Evolutionary conservation across 2,329 filamentous ascomycete genomes (phyloP).

Genomic region (Sporothrix schenckii): DNA sequence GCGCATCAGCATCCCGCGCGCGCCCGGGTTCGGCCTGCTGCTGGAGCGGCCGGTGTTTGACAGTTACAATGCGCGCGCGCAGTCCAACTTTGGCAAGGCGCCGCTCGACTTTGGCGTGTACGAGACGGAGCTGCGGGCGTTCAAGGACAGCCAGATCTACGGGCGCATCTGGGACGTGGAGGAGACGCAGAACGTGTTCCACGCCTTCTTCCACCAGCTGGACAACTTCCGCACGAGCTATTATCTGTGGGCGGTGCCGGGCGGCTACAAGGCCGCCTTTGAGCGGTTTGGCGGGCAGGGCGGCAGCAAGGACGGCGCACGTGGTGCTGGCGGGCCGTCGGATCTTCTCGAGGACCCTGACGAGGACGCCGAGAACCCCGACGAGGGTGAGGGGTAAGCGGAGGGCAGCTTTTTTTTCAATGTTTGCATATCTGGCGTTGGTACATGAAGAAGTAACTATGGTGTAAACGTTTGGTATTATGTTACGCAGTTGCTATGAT

Average conservation of each 20-base stretch:
- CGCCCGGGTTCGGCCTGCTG: constrained; percentile 82
- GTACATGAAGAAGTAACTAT: background rate
- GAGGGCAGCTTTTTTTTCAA: background rate
- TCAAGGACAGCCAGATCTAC: constrained; percentile 93
- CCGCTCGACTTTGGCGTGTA: constrained; percentile 78
- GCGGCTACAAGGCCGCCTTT: constrained; percentile 65
- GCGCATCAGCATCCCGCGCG: constrained; percentile 88
- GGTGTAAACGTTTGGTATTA: background rate
- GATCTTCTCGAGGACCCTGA: constrained; percentile 52
- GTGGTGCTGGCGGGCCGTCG: background rate
- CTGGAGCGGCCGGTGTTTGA: constrained; percentile 92
- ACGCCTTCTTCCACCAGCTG: constrained; percentile 77
- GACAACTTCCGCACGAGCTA: constrained; percentile 72
- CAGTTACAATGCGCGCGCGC: constrained; percentile 77
- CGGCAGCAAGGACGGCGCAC: background rate
- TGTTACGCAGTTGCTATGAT: background rate
- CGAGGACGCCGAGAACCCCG: constrained; percentile 51
- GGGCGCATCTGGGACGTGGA: constrained; percentile 88
- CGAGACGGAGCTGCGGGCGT: constrained; percentile 77
- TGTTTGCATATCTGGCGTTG: constrained; percentile 5
- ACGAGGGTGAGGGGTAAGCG: constrained; percentile 36
- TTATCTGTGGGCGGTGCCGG: constrained; percentile 75
- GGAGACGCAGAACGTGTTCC: constrained; percentile 82
- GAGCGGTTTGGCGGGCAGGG: constrained; percentile 44
- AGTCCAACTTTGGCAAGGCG: constrained; percentile 63